Conservation (phyloP, 2,329 filamentous ascomycete genomes). For the Cladophialophora bantiana region DNA sequence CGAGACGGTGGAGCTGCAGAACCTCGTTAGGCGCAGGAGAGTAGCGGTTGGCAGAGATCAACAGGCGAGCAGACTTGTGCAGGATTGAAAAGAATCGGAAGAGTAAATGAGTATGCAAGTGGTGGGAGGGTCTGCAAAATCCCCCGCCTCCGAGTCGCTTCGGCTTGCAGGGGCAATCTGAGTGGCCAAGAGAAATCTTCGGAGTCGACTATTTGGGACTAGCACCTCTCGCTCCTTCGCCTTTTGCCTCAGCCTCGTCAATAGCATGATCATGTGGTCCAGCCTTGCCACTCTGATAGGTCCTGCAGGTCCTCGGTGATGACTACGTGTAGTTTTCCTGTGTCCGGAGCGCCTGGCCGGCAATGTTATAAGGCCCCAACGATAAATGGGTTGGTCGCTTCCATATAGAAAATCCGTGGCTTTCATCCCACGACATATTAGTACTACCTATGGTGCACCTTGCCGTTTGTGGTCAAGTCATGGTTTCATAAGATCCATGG, state of each 20-base stretch:
- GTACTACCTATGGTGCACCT: neutral
- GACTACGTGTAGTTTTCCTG: neutral
- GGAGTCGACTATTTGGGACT: neutral
- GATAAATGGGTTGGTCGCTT: neutral
- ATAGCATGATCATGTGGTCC: neutral
- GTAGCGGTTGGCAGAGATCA: neutral
- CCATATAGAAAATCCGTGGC: neutral
- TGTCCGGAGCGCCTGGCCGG: too few species aligned
- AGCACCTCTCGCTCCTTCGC: neutral
- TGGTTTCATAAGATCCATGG: neutral
- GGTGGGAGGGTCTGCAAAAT: neutral
- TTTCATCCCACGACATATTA: neutral
- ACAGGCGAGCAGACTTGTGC: neutral
- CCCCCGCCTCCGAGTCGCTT: neutral
- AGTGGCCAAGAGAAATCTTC: conserved; percentile 3
- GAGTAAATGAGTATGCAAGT: neutral
- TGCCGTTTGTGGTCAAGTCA: conserved; percentile 7
- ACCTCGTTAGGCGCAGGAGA: neutral
- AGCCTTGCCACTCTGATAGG: neutral
- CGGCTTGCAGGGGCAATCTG: neutral
- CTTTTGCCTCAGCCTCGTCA: neutral
- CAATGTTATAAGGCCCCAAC: neutral
- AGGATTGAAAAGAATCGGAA: neutral
- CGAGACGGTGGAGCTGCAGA: neutral
- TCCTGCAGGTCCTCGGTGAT: neutral